phyloP scores from a whole-genome alignment of 2,329 filamentous ascomycete species.

The Periconia macrospinosa region DNA sequence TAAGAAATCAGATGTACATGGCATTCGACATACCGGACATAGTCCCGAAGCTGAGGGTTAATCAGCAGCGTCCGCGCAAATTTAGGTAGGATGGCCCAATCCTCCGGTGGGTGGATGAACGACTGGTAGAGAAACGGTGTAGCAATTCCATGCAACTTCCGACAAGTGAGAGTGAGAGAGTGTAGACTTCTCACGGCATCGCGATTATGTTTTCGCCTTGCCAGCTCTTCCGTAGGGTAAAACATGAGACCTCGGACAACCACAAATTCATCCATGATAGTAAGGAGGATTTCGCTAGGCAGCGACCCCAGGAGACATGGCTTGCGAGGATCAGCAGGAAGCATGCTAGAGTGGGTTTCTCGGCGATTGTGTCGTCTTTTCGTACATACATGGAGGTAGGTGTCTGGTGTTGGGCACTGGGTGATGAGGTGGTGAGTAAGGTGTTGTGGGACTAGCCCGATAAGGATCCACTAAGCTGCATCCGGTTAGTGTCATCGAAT shows the following conservation, averaged over 20 bases:
- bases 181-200: conserved; percentile 7
- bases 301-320: conserved; percentile 10
- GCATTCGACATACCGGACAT: conserved; percentile 9
- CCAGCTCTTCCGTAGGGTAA: conserved; percentile 1
- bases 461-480: too few relatives aligned
- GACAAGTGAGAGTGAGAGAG: conserved; percentile 16
- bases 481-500: too few relatives aligned
- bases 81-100: background rate
- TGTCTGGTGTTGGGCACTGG: too few relatives aligned
- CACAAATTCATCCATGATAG: conserved; percentile 13
- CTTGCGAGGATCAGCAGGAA: too few relatives aligned
- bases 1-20: background rate
- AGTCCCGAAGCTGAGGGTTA: background rate
- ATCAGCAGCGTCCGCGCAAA: conserved; percentile 2
- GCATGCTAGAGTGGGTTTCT: too few relatives aligned
- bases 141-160: conserved; percentile 11
- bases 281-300: conserved; percentile 21
- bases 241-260: conserved; percentile 13
- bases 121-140: conserved; percentile 20
- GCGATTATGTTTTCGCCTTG: conserved; percentile 5
- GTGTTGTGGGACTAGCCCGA: too few relatives aligned
- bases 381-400: too few relatives aligned
- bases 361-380: too few relatives aligned
- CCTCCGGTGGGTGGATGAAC: conserved; percentile 4
- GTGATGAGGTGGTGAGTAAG: too few relatives aligned